A percentile compares a stretch with the other conserved stretches of the same genome.
Conservation (phyloP, 768 basidiomycete genomes). For the Podaxis sp. region DNA sequence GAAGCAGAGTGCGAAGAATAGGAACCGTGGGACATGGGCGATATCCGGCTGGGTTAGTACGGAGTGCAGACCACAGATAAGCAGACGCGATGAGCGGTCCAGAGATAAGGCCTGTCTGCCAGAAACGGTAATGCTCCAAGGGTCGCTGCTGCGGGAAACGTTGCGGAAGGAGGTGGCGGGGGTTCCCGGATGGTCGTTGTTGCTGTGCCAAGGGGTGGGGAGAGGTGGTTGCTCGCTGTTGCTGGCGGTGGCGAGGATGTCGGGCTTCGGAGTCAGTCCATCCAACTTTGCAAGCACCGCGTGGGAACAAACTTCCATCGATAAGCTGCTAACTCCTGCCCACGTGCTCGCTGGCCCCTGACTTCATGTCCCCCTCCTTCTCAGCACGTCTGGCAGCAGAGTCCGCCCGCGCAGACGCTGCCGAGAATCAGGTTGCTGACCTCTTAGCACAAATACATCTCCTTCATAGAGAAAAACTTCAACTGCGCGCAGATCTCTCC, state of each 20-base stretch:
- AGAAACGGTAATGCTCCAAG: background rate
- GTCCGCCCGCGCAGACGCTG: slow-evolving; percentile 38
- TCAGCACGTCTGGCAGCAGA: slow-evolving; percentile 28
- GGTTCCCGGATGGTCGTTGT: background rate
- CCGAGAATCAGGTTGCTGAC: slow-evolving; percentile 33
- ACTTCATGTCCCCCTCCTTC: background rate
- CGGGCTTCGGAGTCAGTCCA: background rate
- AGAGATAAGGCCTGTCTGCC: background rate
- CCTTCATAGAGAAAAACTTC: slow-evolving; percentile 29
- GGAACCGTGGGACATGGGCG: slow-evolving; percentile 67
- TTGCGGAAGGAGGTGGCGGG: background rate
- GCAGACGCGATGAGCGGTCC: background rate
- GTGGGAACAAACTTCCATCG: slow-evolving; percentile 10
- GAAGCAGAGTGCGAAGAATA: slow-evolving; percentile 72
- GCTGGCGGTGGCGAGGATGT: background rate
- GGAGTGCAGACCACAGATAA: slow-evolving; percentile 9
- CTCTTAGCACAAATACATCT: slow-evolving; percentile 32
- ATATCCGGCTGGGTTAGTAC: slow-evolving; percentile 7
- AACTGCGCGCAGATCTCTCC: slow-evolving; percentile 30
- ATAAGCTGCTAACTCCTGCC: slow-evolving; percentile 4
- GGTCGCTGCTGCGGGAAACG: background rate
- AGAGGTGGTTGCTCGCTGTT: background rate
- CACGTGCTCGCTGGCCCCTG: background rate
- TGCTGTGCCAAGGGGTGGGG: background rate
- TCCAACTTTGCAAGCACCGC: slow-evolving; percentile 3